These are phyloP conservation scores for Drosera capensis DNA, from an alignment of 148 eudicot genomes.

Conservation along the genomic window DNA sequence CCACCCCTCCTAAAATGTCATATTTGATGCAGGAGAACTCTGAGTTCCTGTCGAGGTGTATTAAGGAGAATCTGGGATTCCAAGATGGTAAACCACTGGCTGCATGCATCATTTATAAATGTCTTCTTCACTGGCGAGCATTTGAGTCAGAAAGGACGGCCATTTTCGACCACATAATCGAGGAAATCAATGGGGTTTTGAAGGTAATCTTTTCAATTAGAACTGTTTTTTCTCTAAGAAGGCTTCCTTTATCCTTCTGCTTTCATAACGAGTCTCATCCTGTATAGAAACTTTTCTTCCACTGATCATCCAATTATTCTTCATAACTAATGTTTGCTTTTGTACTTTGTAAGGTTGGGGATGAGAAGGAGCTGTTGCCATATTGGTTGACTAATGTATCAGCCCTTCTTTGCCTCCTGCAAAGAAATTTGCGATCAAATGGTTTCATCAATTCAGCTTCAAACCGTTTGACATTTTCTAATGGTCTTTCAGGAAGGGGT, in stretches of 20 bases:
- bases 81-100: conserved; percentile 90
- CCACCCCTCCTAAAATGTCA: too few relatives aligned
- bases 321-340: background rate
- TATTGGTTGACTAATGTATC: conserved; percentile 95
- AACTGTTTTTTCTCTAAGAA: background rate
- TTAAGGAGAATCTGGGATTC: conserved; percentile 84
- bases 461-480: conserved; percentile 48
- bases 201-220: conserved; percentile 34
- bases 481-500: conserved; percentile 55
- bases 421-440: conserved; percentile 76
- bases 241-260: background rate
- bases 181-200: conserved; percentile 56
- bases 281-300: background rate
- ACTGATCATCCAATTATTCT: background rate
- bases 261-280: background rate
- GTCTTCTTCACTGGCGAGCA: conserved; percentile 89
- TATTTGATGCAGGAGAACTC: conserved; percentile 56
- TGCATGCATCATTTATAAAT: conserved; percentile 82
- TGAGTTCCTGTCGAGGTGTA: conserved; percentile 69
- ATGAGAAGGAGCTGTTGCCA: conserved; percentile 67
- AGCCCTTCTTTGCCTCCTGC: conserved; percentile 82
- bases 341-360: conserved; percentile 40
- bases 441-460: conserved; percentile 63
- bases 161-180: conserved; percentile 82
- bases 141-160: conserved; percentile 97